Conservation (phyloP, 257 asterid species). For the Fraxinus pennsylvanica region DNA sequence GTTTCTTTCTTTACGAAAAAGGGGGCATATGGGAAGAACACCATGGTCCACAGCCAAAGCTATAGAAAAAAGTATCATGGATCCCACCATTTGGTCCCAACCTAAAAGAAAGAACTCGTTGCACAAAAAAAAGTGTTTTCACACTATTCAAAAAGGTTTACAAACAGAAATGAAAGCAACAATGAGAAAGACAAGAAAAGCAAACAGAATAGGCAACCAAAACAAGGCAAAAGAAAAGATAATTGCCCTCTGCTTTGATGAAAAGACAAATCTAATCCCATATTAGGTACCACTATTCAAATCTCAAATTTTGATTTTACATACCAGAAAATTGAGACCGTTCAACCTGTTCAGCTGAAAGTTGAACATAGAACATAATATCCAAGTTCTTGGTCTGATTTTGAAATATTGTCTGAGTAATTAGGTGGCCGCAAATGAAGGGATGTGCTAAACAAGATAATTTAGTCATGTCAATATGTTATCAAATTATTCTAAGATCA, state of each 20-base stretch:
- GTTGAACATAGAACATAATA: no score
- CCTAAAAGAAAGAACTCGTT: constrained; percentile 26
- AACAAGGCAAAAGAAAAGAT: constrained; percentile 24
- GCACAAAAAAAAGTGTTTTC: constrained; percentile 27
- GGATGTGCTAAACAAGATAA: background rate
- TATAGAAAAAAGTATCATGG: constrained; percentile 21
- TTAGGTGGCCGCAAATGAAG: background rate
- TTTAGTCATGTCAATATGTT: constrained; percentile 25
- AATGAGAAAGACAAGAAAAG: background rate
- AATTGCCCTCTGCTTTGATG: constrained; percentile 20
- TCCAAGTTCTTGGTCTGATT: background rate
- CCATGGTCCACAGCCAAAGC: constrained; percentile 31
- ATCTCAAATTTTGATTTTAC: background rate
- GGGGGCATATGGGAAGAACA: constrained; percentile 17
- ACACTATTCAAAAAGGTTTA: constrained; percentile 29
- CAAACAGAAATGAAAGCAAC: background rate
- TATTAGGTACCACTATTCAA: background rate
- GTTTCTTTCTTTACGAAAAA: constrained; percentile 10
- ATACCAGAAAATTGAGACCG: background rate
- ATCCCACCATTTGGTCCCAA: constrained; percentile 42
- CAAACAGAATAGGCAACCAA: constrained; percentile 13
- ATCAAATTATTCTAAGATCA: background rate
- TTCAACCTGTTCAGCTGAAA: constrained; percentile 1
- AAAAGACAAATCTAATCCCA: constrained; percentile 17
- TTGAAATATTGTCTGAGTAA: background rate